phyloP scores from a whole-genome alignment of 2,329 filamentous ascomycete species.

The Cercospora janseana region DNA sequence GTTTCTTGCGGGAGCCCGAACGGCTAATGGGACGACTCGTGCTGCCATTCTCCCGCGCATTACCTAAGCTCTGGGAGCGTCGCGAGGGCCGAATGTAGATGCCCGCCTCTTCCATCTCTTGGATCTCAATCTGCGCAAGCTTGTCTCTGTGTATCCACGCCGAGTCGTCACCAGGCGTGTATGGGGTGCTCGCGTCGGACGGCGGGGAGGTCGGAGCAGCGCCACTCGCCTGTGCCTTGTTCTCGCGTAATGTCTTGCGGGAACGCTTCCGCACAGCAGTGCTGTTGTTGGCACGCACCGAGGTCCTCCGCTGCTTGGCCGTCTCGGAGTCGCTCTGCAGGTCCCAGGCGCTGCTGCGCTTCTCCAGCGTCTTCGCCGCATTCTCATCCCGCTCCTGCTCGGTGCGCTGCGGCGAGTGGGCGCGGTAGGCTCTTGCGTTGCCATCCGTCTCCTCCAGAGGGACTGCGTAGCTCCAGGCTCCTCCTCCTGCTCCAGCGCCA shows the following conservation, averaged over 20 bases:
- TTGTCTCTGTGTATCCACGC: conserved; percentile 88
- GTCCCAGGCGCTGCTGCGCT: conserved; percentile 25
- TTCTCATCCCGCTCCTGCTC: conserved; percentile 15
- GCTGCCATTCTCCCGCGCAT: conserved; percentile 44
- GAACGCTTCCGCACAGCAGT: conserved; percentile 32
- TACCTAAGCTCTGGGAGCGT: conserved; percentile 48
- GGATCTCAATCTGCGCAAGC: conserved; percentile 74
- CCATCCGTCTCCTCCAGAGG: conserved; percentile 28
- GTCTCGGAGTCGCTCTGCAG: conserved; percentile 32
- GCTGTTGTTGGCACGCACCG: conserved; percentile 25
- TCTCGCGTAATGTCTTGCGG: conserved; percentile 29
- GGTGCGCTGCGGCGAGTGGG: conserved; percentile 9
- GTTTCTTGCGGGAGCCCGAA: conserved; percentile 21
- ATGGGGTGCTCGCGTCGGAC: not conserved
- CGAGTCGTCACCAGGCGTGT: conserved; percentile 52
- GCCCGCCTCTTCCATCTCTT: conserved; percentile 76
- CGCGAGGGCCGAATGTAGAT: conserved; percentile 58
- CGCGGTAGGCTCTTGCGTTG: conserved; percentile 19
- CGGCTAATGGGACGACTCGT: conserved; percentile 39
- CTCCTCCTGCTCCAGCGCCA: no score
- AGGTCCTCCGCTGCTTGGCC: conserved; percentile 27
- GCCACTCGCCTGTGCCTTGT: conserved; percentile 17
- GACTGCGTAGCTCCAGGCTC: conserved; percentile 28
- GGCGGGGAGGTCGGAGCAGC: conserved; percentile 10
- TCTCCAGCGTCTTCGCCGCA: conserved; percentile 15